Evolutionary conservation across 2,329 filamentous ascomycete species (phyloP), one percentile per base, ranked within the genome.

Genomic region (Drechslera avenae): DNA sequence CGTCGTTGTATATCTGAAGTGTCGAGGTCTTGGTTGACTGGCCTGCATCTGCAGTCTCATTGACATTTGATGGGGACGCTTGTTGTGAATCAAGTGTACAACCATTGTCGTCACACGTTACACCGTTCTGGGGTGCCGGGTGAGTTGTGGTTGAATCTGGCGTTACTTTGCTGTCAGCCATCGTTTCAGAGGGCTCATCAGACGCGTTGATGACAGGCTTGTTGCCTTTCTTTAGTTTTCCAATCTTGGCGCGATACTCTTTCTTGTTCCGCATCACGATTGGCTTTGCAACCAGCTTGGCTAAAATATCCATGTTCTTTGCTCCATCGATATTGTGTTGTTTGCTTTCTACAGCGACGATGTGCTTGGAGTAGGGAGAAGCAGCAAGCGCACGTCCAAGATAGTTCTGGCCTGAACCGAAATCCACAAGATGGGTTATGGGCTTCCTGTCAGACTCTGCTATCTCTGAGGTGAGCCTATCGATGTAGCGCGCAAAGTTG

Each of bases 321-420:
- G 94, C 93, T 7, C 91, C 91, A 17, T 84, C 83, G 54, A 97
- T 95, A 66, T 97, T 97, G 63, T 88, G 85, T 64, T 90, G 86
- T 56, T 87, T 86, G 51, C 91, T 89, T 74, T 99, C 94, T 28
- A 99, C 91, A 1, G 93, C 94, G 46, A 97, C 86, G 35, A 97
- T 88, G 59, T 91, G 85, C 64, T 87, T 86, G 66, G 92, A 90
- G 75, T 96, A 96, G 0, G 92, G 91, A 46, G 86, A 81, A 55
- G 88, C 91, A 12, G 93, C 93, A 50, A 99, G 79, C 1, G 90
- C 89, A 37, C 94, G 83, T 1, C 94, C 93, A 3, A 99, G 85
- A 67, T 99, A 99, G 68, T 97, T 97, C 72, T 97, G 93, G 0
- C 94, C 94, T 45, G 91, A 96, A 21, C 94, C 94, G 73, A 97